phyloP scores from a whole-genome alignment of 1,139 yeast genomes.

The Candida sp. region DNA sequence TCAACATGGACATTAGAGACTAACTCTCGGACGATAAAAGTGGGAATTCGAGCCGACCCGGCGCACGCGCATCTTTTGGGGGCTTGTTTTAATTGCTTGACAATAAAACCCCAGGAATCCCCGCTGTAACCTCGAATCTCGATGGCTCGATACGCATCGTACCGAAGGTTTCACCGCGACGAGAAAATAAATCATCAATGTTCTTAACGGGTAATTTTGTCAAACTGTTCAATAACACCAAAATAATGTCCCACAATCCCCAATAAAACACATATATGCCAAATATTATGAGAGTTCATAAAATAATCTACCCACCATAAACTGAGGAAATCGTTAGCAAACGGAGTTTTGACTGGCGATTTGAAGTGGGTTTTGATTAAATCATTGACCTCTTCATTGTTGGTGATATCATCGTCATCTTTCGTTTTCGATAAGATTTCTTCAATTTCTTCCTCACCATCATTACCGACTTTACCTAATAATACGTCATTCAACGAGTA shows the following conservation, averaged over 20 bases:
- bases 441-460: constrained; percentile 45
- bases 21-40: too few relatives aligned
- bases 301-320: constrained; percentile 85
- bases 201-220: constrained; percentile 11
- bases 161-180: neutral
- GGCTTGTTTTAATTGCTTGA: too few relatives aligned
- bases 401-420: constrained; percentile 7
- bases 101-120: too few relatives aligned
- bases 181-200: neutral
- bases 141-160: too few relatives aligned
- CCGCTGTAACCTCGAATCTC: too few relatives aligned
- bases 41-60: too few relatives aligned
- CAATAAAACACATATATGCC: constrained; percentile 89
- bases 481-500: constrained; percentile 34
- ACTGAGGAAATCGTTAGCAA: constrained; percentile 50
- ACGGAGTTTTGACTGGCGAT: constrained; percentile 44
- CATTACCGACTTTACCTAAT: constrained; percentile 31
- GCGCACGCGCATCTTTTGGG: too few relatives aligned
- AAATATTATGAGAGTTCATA: constrained; percentile 79
- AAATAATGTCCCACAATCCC: constrained; percentile 87
- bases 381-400: constrained; percentile 22
- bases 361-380: constrained; percentile 55
- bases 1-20: too few relatives aligned
- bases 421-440: constrained; percentile 19
- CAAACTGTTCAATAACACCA: constrained; percentile 71